A percentile compares a stretch with the other conserved stretches of the same genome.
Conservation (phyloP, 805 yeast genomes). For the Priceomyces haplophilus region DNA sequence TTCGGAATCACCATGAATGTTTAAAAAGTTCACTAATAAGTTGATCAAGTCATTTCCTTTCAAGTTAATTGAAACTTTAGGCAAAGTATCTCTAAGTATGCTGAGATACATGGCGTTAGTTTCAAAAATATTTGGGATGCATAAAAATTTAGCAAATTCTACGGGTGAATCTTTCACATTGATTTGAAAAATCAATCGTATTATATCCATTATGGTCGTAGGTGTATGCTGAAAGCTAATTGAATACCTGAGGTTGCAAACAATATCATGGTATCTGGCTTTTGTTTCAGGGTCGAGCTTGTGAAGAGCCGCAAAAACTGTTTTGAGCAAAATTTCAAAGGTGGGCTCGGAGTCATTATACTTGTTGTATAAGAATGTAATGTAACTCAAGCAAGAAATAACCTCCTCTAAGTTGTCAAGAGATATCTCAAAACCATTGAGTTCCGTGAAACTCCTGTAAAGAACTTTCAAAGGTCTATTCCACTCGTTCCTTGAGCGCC, state of each 20-base stretch:
- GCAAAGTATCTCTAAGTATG: background rate
- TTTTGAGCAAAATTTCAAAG: background rate
- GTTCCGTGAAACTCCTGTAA: background rate
- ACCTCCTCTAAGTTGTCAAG: background rate
- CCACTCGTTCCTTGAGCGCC: slow-evolving; percentile 3
- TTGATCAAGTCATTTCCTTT: slow-evolving; percentile 6
- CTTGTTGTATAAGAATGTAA: background rate
- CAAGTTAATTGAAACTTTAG: background rate
- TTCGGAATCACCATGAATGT: slow-evolving; percentile 13
- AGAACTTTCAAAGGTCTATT: slow-evolving; percentile 1
- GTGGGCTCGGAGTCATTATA: slow-evolving; percentile 1
- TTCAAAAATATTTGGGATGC: slow-evolving; percentile 9
- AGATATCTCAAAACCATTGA: slow-evolving; percentile 1
- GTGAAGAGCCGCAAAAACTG: background rate
- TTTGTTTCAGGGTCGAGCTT: background rate
- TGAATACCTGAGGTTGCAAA: background rate
- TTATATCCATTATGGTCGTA: background rate
- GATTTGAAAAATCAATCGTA: slow-evolving; percentile 7
- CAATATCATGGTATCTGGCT: background rate
- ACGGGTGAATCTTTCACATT: slow-evolving; percentile 10
- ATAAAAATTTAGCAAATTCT: slow-evolving; percentile 13
- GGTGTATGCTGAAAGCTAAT: background rate
- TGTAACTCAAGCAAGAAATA: background rate
- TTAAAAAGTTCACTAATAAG: slow-evolving; percentile 17
- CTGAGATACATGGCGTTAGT: slow-evolving; percentile 1